phyloP scores from a whole-genome alignment of 164 flowering plant genomes.

The Stephania yunnanensis region DNA sequence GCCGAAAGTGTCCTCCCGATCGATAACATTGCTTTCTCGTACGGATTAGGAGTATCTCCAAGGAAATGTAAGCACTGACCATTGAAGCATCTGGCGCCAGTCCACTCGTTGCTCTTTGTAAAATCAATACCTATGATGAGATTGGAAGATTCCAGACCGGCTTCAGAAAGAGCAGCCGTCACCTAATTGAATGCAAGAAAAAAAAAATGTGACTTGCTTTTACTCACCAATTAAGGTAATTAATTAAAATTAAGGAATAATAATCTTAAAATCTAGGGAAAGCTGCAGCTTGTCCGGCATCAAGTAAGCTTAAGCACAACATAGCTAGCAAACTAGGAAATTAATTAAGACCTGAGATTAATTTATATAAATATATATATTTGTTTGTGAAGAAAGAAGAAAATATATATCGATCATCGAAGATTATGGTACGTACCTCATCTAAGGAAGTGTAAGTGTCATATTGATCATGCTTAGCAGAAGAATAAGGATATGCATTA shows the following conservation, averaged over 20 bases:
- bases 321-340: neutral
- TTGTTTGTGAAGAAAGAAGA: neutral
- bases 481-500: neutral
- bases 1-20: conserved; percentile 61
- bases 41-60: conserved; percentile 46
- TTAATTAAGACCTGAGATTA: neutral
- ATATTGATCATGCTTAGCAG: conserved; percentile 5
- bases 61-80: conserved; percentile 51
- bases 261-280: too few relatives aligned
- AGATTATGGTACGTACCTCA: conserved; percentile 28
- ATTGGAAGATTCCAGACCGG: conserved; percentile 64
- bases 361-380: neutral
- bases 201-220: neutral
- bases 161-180: conserved; percentile 39
- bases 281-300: too few relatives aligned
- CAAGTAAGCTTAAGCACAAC: neutral
- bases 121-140: conserved; percentile 64
- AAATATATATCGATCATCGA: neutral
- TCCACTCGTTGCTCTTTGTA: conserved; percentile 74
- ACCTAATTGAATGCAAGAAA: conserved; percentile 27
- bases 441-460: conserved; percentile 49
- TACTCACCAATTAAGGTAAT: neutral
- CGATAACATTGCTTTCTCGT: conserved; percentile 66
- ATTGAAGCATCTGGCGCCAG: conserved; percentile 49
- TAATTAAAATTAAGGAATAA: too few relatives aligned